Conservation (phyloP, 108 stramenopile species). For the Chaetoceros tenuissimus region DNA sequence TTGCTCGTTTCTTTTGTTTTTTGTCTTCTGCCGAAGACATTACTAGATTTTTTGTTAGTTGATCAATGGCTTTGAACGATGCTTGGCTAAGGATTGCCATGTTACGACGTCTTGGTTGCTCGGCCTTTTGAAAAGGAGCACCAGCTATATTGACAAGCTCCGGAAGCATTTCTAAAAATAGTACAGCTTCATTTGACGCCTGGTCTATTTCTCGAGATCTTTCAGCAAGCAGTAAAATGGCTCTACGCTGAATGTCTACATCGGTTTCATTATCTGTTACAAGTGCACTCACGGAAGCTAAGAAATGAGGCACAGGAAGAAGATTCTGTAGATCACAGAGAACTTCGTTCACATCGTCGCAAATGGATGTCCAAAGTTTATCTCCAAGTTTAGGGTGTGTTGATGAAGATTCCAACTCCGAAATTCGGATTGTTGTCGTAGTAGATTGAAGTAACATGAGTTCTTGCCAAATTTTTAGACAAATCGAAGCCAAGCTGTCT, state of each 20-base stretch:
- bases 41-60: constrained; percentile 12
- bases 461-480: constrained; percentile 64
- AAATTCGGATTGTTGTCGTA: constrained; percentile 17
- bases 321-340: constrained; percentile 45
- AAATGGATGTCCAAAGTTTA: constrained; percentile 39
- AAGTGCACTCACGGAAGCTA: constrained; percentile 62
- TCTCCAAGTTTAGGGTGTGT: constrained; percentile 7
- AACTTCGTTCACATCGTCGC: constrained; percentile 33
- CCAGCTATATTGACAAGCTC: constrained; percentile 33
- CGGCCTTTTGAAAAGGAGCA: constrained; percentile 1
- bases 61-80: constrained; percentile 63
- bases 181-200: constrained; percentile 44
- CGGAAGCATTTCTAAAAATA: constrained; percentile 72
- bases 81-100: constrained; percentile 40
- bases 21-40: constrained; percentile 3
- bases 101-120: constrained; percentile 14
- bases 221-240: constrained; percentile 53
- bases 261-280: constrained; percentile 46
- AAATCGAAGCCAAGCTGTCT: constrained; percentile 29
- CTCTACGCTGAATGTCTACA: constrained; percentile 44
- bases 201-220: constrained; percentile 37
- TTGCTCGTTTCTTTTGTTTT: background rate
- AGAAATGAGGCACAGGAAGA: constrained; percentile 63
- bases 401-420: constrained; percentile 3
- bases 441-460: constrained; percentile 47